Base-by-base conservation (phyloP, 202 grass and related monocot genomes). In the Elaeis oleifera region DNA sequence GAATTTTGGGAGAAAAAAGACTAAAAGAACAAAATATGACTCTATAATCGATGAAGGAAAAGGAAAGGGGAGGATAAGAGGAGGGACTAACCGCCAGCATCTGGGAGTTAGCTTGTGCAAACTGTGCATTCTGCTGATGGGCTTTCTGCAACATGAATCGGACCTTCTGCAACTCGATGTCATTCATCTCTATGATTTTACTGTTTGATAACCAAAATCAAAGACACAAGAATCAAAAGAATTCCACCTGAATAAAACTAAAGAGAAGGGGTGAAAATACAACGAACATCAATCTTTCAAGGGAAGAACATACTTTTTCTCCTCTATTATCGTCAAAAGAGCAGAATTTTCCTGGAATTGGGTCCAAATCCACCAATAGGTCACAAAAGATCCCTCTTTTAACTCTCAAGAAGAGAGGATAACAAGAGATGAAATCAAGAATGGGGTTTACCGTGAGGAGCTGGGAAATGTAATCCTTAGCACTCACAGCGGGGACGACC, bases 261-360 rank as follows among this genome's bases (percentile, higher is more conserved):
- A 50, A 26, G 23, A 13, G 36, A 44, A 44, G 36, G 1, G 9
- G 9, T 20, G 36, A 1, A 13, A 44, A 14, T 13, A 44, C 2
- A 44, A 44, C 14, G 11, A 44, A 9, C 36, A 14, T 6, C 11
- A 27, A 16, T 31, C 25, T 5, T 13, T 28, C 36, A 73, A 69
- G 16, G 51, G 68, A 53, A 28, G 66, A 23, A 61, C 87, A 63
- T 68, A 90, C 87, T 83, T 78, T 55, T 65, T 74, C 51, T 80
- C 79, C 57, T 59, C 70, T 2, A 90, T 57, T 29, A 78, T 82
- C 65, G 21, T 72, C 65, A 69, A 6, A 6, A 90, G 73, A 63
- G 72, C 57, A 7, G 39, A 63, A 27, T 90, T 90, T 77, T 83
- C 73, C 82, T 83, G 77, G 65, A 68, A 76, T 13, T 28, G 7